Base-by-base conservation (phyloP, 257 asterid species). In the Ophiorrhiza pumila region DNA sequence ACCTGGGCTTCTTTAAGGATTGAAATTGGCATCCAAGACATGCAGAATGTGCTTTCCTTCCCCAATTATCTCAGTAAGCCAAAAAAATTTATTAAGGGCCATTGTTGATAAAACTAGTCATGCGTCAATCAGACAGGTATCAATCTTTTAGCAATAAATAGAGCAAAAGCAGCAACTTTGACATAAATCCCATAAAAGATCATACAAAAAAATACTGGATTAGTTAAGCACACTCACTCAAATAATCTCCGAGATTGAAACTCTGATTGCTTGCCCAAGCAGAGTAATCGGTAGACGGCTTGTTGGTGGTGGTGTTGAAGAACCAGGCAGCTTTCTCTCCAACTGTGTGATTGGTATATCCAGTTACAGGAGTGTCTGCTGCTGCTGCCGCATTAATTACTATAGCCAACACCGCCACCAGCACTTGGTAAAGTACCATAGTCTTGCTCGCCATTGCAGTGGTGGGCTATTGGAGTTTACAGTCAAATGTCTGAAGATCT, bases 261-360 rank as follows among this genome's bases (percentile, higher is more conserved):
- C 92, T 86, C 71, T 79, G 81, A 18, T 70, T 83, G 31, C 84
- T 80, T 57, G 92, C 93, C 98, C 98, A 93, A 79, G 92, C 79
- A 57, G 68, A 39, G 87, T 74, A 91, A 67, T 88, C 88, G n/a
- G 92, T 74, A 0, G 96, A 88, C 37, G 88, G 11, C 61, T 67
- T 72, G 45, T 80, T 77, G 49, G 88, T 82, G 81, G 75, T 52
- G 75, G 83, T 43, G 84, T 91, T 66, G 83, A 88, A 93, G 83
- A 87, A 88, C 97, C 98, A 93, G 5, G 96, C 98, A 65, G 85
- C 88, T 45, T 34, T 75, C 71, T 75, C 94, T 68, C 96, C 98
- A 52, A 93, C 96, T 3, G 97, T 89, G 57, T 93, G 92, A 80
- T 93, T 93, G 55, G 82, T 80, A 82, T 91, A 91, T 22, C 46